Base-by-base conservation (phyloP, 139 green algal genomes). In the Micractinium conductrix region DNA sequence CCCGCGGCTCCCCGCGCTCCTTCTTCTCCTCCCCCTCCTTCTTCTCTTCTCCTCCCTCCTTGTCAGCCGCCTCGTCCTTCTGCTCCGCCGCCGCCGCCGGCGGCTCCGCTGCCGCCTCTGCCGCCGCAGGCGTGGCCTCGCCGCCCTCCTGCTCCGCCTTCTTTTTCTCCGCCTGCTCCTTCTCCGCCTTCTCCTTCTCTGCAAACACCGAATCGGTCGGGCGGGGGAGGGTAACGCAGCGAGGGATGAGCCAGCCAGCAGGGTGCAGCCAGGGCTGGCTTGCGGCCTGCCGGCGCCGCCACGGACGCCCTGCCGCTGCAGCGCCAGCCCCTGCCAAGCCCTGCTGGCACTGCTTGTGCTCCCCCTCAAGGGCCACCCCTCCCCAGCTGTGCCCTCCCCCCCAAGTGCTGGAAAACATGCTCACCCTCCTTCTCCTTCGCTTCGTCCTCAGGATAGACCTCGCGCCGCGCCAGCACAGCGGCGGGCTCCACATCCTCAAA, bases 401-500 rank as follows among this genome's bases (percentile, higher is more conserved):
- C n/a, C n/a, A n/a, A n/a, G n/a, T n/a, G n/a, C n/a, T n/a, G n/a
- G n/a, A n/a, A n/a, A n/a, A n/a, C n/a, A n/a, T n/a, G n/a, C n/a
- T n/a, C n/a, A n/a, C n/a, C 78, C 89, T 26, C 82, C 63, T 24
- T 84, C 85, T 26, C 85, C 48, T 85, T 68, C 17, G 50, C 9
- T 37, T 65, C 55, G 48, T 42, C 37, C 70, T 22, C 70, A 17
- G 74, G 74, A 2, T 33, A 7, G 48, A 65, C 45, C 43, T 58
- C 37, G 1, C 91, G 92, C 50, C 69, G 79, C 24, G 92, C 91
- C 50, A 96, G 82, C 22, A 96, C 84, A 7, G 73, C 74, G 28
- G 37, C 68, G 17, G 89, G 90, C 78, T 90, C 82, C 35, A 96
- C 91, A 89, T 98, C 94, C 74, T 98, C 94, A 87, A 94, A 98